phyloP scores from a whole-genome alignment of 306 rosid genomes.

The Nissolia schottii region DNA sequence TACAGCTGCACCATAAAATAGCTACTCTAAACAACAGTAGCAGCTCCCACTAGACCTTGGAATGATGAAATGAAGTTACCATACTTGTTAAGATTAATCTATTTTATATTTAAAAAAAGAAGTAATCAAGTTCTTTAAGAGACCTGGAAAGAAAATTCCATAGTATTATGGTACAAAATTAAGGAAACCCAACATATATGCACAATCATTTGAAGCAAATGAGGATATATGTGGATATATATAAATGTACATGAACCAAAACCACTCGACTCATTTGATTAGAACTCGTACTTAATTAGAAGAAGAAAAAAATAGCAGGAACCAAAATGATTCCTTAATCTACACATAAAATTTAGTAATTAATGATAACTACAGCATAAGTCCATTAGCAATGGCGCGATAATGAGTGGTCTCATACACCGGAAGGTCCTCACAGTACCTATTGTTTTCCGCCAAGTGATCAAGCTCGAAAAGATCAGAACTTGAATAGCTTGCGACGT shows the following conservation, averaged over 20 bases:
- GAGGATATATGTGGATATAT: background rate
- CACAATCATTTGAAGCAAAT: background rate
- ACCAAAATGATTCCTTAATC: background rate
- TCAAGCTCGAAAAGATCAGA: constrained; percentile 96
- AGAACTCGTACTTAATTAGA: background rate
- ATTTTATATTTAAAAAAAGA: too few species aligned
- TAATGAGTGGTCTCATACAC: constrained; percentile 81
- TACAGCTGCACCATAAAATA: background rate
- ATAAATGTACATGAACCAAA: background rate
- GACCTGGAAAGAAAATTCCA: background rate
- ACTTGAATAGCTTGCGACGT: constrained; percentile 72
- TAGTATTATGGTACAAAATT: background rate
- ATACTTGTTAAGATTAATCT: too few species aligned
- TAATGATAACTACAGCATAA: constrained; percentile 33
- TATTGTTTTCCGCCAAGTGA: constrained; percentile 45
- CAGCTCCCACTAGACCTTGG: background rate
- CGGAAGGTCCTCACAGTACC: constrained; percentile 77
- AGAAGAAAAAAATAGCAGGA: background rate
- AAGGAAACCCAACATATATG: background rate
- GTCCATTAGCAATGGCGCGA: constrained; percentile 66
- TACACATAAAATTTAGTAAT: background rate
- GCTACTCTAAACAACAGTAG: background rate
- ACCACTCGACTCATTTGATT: background rate
- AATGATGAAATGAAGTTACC: background rate
- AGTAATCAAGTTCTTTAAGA: too few species aligned